These are phyloP conservation scores for Liquidambar formosana DNA, from an alignment of 164 flowering plant genomes.

Conservation along the genomic window DNA sequence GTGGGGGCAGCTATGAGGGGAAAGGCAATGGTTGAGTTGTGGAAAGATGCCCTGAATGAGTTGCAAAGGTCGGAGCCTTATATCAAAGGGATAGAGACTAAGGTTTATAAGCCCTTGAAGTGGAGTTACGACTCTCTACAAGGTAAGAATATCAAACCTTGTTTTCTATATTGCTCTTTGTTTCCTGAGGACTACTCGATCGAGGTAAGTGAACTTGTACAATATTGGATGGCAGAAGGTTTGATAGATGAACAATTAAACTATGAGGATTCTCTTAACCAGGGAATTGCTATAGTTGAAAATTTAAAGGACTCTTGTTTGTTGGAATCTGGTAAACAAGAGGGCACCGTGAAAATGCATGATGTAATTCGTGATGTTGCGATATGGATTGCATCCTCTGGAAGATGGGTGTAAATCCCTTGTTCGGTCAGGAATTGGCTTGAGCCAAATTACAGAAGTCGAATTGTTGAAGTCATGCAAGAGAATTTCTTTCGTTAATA, in stretches of 20 bases:
- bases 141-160: not conserved
- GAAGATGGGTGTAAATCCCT: not conserved
- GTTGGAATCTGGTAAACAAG: conserved; percentile 1
- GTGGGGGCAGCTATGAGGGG: conserved; percentile 6
- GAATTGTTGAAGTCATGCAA: no score
- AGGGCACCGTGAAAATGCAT: conserved; percentile 11
- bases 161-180: conserved; percentile 5
- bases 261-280: not conserved
- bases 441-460: no score
- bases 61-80: not conserved
- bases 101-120: conserved; percentile 8
- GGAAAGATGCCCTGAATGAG: conserved; percentile 4
- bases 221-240: conserved; percentile 10
- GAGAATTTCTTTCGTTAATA: no score
- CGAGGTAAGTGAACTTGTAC: not conserved
- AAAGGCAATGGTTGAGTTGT: conserved; percentile 1
- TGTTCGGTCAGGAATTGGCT: no score
- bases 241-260: not conserved
- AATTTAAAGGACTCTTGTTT: not conserved
- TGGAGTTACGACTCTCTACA: conserved; percentile 7
- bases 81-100: not conserved
- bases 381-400: conserved; percentile 9
- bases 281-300: conserved; percentile 1
- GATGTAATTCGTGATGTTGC: conserved; percentile 14
- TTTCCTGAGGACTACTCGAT: conserved; percentile 3